Percentiles rank a stretch among this genome's conserved stretches.
Evolutionary conservation across 225 moss, liverwort and hornwort genomes (phyloP).

Genomic region (Climacium dendroides): DNA sequence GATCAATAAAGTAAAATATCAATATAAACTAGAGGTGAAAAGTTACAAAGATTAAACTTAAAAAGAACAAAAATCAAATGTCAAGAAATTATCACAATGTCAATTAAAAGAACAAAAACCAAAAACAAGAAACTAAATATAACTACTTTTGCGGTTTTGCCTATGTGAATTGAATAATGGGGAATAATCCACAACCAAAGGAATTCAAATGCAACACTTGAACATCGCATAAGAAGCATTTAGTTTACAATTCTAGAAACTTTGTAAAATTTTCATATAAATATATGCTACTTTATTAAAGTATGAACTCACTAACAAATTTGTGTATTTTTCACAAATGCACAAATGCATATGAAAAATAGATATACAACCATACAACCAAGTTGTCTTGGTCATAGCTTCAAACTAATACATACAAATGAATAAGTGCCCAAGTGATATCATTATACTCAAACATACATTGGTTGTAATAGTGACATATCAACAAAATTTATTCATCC

Average conservation of each 20-base stretch:
- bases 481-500: not conserved
- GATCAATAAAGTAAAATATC: not conserved
- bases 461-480: not conserved
- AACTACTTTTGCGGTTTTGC: not conserved
- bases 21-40: not conserved
- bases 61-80: not conserved
- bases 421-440: not conserved
- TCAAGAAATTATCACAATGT: too few relatives aligned
- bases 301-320: not conserved
- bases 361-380: not conserved
- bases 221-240: not conserved
- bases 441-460: not conserved
- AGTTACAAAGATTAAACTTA: rapidly evolving
- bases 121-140: not conserved
- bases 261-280: not conserved
- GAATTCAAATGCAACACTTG: not conserved
- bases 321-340: too few relatives aligned
- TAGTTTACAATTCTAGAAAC: too few relatives aligned
- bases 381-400: not conserved
- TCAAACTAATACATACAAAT: not conserved
- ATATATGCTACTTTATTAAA: not conserved
- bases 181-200: not conserved
- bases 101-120: too few relatives aligned
- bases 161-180: rapidly evolving
- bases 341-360: not conserved